These are phyloP conservation scores for Gillenia trifoliata DNA, from an alignment of 306 rosid species.

Conservation along the genomic window DNA sequence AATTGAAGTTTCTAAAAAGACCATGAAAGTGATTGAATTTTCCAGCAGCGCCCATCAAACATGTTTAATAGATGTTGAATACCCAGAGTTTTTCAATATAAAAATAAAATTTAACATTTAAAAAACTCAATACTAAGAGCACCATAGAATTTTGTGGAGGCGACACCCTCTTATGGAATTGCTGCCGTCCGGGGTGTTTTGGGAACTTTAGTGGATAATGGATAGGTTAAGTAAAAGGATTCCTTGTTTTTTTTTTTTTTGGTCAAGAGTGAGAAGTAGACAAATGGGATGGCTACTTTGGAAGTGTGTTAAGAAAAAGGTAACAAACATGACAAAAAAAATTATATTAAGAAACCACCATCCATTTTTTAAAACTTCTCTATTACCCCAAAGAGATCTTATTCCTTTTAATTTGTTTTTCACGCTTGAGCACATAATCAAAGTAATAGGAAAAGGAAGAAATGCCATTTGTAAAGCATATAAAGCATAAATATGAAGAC, in stretches of 20 bases:
- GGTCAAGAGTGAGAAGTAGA: background rate
- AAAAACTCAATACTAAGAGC: no score
- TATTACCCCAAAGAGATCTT: background rate
- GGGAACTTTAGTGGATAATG: background rate
- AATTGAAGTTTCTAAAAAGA: background rate
- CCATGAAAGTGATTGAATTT: background rate
- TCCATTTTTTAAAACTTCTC: background rate
- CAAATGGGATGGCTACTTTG: no score
- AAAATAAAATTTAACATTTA: no score
- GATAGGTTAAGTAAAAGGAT: no score
- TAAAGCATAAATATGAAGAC: slow-evolving; percentile 1
- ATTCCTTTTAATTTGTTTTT: background rate
- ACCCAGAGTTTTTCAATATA: no score
- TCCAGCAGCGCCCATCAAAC: background rate
- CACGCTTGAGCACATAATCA: background rate
- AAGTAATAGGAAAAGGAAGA: background rate
- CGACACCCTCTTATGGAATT: background rate
- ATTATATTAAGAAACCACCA: no score
- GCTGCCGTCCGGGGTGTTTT: background rate
- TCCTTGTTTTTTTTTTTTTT: no score
- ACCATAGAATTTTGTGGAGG: background rate
- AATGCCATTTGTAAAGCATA: slow-evolving; percentile 10
- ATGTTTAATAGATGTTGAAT: background rate
- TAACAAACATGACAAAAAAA: background rate
- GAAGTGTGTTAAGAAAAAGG: no score